Evolutionary conservation across 768 basidiomycete species (phyloP), one percentile per base, ranked within the genome.

Genomic region (Guyanaporus albipodus): DNA sequence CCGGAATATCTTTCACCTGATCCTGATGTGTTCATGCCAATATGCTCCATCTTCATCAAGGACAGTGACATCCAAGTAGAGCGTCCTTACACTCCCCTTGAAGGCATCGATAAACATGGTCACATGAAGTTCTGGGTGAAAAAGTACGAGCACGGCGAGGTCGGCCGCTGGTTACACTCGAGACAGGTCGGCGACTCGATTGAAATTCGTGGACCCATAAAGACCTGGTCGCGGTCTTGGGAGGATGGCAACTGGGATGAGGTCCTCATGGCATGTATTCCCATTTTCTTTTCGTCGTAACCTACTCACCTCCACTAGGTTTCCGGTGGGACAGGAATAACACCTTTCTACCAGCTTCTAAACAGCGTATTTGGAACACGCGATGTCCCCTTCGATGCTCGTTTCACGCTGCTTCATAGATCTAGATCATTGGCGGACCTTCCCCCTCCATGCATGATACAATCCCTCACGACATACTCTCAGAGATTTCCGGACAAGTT

Each of bases 41-140:
- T 90, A 48, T 91, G 82, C 78, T 86, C 87, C 31, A 69, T 92
- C 11, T 91, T 75, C 63, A 72, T 91, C 61, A 92, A 91, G 61
- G 87, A 92, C 60, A 83, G 85, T 52, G 90, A 91, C 55, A 90
- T 92, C 18, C 90, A 91, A 65, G 86, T 91, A 26, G 90, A 92
- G 58, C 68, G 90, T 44, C 82, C 87, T 11, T 92, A 91, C 59
- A 92, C 91, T 5, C 90, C 90, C 4, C 67, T 92, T 38, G 73
- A 81, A 50, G 84, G 89, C 18, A 69, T 90, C 19, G 82, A 85
- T 42, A 68, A 74, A 43, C 60, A 80, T 10, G 87, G 88, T 0
- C 69, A 71, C 37, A 83, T 92, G 72, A 70, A 70, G 29, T 79
- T 92, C 42, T 92, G 90, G 90, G 73, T 92, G 8, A 92, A 91